Percentiles rank a stretch among this genome's conserved stretches.
Evolutionary conservation across 2,329 filamentous ascomycete genomes (phyloP).

Genomic region (Phialocephala sp.): DNA sequence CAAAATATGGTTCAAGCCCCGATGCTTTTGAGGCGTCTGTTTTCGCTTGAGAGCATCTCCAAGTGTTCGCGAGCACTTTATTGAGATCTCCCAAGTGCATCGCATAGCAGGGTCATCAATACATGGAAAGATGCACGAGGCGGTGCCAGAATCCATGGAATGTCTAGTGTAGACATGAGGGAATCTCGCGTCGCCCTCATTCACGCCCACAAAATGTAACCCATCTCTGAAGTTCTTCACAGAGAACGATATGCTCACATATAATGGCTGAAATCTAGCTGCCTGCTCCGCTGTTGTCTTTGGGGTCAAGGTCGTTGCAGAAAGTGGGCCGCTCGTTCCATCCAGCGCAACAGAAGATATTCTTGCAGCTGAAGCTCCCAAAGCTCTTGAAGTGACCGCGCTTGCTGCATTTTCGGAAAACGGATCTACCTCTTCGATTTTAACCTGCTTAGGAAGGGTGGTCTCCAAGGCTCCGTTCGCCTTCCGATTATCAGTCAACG

Average conservation of each 20-base stretch:
- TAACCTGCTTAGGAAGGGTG: constrained; percentile 62
- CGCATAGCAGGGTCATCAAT: constrained; percentile 83
- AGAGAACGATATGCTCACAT: constrained; percentile 76
- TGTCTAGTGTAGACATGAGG: constrained; percentile 92
- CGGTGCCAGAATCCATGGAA: constrained; percentile 76
- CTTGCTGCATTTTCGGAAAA: constrained; percentile 54
- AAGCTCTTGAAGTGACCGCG: constrained; percentile 49
- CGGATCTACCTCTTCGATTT: constrained; percentile 65
- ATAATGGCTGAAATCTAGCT: constrained; percentile 62
- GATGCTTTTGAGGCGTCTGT: constrained; percentile 48
- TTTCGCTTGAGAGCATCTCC: constrained; percentile 70
- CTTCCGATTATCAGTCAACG: constrained; percentile 38
- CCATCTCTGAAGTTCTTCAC: constrained; percentile 81
- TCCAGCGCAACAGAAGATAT: constrained; percentile 41
- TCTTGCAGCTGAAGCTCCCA: constrained; percentile 33
- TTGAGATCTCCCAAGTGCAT: constrained; percentile 85
- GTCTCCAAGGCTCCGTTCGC: constrained; percentile 64
- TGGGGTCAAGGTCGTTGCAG: constrained; percentile 40
- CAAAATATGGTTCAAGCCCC: constrained; percentile 41
- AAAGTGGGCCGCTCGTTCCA: constrained; percentile 44
- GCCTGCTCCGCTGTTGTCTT: constrained; percentile 45
- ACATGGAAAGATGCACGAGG: constrained; percentile 90
- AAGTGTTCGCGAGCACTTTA: constrained; percentile 84
- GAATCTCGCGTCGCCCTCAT: constrained; percentile 79
- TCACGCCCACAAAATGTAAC: constrained; percentile 87